phyloP scores from a whole-genome alignment of 176 grass and related monocot species.

The Rhipidocladum racemiflorum region DNA sequence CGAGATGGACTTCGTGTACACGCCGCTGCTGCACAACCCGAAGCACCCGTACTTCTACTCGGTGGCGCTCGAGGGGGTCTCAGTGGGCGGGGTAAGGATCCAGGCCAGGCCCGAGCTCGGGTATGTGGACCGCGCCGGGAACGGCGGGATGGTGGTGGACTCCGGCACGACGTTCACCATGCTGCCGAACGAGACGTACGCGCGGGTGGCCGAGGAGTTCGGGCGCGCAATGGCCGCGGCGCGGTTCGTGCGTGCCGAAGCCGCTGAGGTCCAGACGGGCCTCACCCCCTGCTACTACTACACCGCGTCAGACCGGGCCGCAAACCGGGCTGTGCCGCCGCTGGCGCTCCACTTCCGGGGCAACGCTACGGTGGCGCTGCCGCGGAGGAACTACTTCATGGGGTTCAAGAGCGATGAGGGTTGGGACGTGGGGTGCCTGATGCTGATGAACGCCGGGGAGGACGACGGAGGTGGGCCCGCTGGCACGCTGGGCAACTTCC shows the following conservation, averaged over 20 bases:
- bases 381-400: slow-evolving; percentile 88
- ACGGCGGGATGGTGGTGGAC: slow-evolving; percentile 92
- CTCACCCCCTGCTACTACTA: slow-evolving; percentile 63
- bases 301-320: slow-evolving; percentile 37
- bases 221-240: slow-evolving; percentile 43
- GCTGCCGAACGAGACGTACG: slow-evolving; percentile 70
- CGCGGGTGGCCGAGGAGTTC: slow-evolving; percentile 52
- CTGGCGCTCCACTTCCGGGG: slow-evolving; percentile 72
- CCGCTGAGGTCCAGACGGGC: slow-evolving; percentile 49
- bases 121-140: slow-evolving; percentile 59
- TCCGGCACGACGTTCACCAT: slow-evolving; percentile 91
- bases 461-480: slow-evolving; percentile 56
- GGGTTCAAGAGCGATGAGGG: slow-evolving; percentile 57
- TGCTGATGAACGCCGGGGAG: slow-evolving; percentile 67
- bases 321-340: slow-evolving; percentile 48
- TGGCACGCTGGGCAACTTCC: slow-evolving; percentile 92
- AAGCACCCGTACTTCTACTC: slow-evolving; percentile 86
- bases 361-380: slow-evolving; percentile 69
- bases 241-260: slow-evolving; percentile 48
- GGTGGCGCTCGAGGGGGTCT: slow-evolving; percentile 71
- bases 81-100: slow-evolving; percentile 43
- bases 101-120: slow-evolving; percentile 35
- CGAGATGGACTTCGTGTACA: slow-evolving; percentile 60
- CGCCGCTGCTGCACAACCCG: slow-evolving; percentile 75
- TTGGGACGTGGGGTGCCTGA: slow-evolving; percentile 59